These are phyloP conservation scores for Coniochaeta sp. DNA, from an alignment of 2,329 filamentous ascomycete species.

Conservation along the genomic window DNA sequence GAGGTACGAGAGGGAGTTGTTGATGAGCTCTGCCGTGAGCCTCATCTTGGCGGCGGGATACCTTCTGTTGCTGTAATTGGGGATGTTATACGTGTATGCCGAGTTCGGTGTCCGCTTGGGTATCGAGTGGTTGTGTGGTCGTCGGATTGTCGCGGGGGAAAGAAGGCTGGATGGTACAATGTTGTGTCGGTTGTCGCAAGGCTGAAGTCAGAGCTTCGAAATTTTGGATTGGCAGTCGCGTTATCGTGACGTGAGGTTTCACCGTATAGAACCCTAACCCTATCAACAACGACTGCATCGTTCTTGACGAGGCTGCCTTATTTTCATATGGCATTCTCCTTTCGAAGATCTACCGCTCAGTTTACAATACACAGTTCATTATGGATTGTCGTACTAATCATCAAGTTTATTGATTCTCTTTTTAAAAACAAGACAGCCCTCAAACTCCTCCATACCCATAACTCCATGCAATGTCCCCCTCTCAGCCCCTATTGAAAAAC, in stretches of 20 bases:
- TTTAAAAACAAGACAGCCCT: too few species aligned
- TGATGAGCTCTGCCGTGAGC: conserved; percentile 91
- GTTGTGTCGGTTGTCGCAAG: not conserved
- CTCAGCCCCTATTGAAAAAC: conserved; percentile 49
- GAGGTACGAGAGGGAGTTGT: conserved; percentile 92
- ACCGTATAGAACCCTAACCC: conserved; percentile 1
- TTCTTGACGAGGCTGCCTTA: not conserved
- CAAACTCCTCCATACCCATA: too few species aligned
- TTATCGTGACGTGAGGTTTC: not conserved
- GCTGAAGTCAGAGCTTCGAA: not conserved
- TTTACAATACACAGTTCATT: too few species aligned
- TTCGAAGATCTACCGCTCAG: too few species aligned
- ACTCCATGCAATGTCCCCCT: not conserved
- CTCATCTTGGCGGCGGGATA: conserved; percentile 57
- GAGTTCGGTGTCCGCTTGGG: not conserved
- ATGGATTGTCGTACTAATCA: too few species aligned
- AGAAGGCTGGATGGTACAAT: not conserved
- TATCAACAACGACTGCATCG: too few species aligned
- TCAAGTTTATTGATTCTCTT: too few species aligned
- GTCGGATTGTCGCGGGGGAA: not conserved
- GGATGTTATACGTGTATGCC: not conserved
- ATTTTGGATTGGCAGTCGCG: not conserved
- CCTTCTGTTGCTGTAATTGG: conserved; percentile 9
- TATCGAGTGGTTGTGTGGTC: not conserved
- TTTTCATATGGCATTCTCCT: too few species aligned